These are phyloP conservation scores for Aspergillus jensenii DNA, from an alignment of 2,329 filamentous ascomycete genomes.

Conservation along the genomic window DNA sequence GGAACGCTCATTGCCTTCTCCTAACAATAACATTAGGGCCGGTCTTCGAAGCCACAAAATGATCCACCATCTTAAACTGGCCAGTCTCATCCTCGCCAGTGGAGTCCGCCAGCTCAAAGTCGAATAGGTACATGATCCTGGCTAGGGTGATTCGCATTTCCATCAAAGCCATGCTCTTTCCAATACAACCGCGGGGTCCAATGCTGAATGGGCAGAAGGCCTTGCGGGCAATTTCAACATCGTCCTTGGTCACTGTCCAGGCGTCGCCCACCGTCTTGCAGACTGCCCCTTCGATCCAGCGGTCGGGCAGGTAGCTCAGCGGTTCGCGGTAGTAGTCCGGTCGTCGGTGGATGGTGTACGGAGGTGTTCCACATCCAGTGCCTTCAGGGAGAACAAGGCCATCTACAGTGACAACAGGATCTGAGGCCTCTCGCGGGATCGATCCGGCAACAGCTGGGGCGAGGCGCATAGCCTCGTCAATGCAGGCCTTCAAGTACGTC, in stretches of 20 bases:
- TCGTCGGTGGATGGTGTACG: constrained; percentile 70
- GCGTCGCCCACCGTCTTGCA: constrained; percentile 36
- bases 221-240: constrained; percentile 55
- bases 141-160: constrained; percentile 43
- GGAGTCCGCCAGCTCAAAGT: constrained; percentile 36
- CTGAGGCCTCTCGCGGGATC: constrained; percentile 39
- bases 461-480: constrained; percentile 44
- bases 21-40: constrained; percentile 35
- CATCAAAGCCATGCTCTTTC: constrained; percentile 45
- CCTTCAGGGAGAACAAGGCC: constrained; percentile 48
- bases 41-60: constrained; percentile 39
- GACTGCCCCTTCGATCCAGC: constrained; percentile 59
- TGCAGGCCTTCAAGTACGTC: constrained; percentile 42
- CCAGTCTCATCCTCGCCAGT: constrained; percentile 35
- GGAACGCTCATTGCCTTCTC: not conserved
- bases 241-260: constrained; percentile 49
- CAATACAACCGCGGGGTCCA: constrained; percentile 43
- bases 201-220: constrained; percentile 67
- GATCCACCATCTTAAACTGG: constrained; percentile 38
- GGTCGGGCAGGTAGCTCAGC: constrained; percentile 61
- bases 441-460: constrained; percentile 40
- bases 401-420: constrained; percentile 38
- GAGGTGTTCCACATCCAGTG: constrained; percentile 63
- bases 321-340: constrained; percentile 61
- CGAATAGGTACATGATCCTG: constrained; percentile 40